Evolutionary conservation across 352 stramenopile genomes (phyloP), one percentile per base, ranked within the genome.

Genomic region (Phytophthora melonis): DNA sequence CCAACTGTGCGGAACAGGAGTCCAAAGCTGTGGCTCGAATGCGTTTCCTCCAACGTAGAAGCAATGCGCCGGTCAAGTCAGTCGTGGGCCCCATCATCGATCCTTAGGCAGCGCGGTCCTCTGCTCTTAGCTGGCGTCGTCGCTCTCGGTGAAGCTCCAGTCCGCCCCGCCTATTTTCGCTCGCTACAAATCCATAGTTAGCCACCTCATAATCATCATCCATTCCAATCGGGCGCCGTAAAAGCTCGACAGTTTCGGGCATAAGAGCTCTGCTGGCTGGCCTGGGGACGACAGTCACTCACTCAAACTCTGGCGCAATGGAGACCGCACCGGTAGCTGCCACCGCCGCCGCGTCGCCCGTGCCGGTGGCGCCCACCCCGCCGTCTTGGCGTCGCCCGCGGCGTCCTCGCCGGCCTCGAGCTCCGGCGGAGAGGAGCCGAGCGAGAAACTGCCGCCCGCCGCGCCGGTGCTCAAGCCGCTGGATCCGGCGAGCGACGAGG

Each of bases 321-420:
- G 41, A 49, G 34, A 41, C 34, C 9, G 34, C 13, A 16, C 7
- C 27, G 27, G 27, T 32, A 32, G 27, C 36, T 13, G 41, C 64
- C 32, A 14, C 32, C 53, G 11, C 14, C 21, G 27, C 27, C 16
- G 47, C 54, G 2, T 58, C 53, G 9, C 2, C 58, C 50, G 10
- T 39, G 18, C 43, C 61, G 7, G 25, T 67, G n/a, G 58, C n/a
- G 5, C 11, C 43, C 8, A 5, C 34, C 8, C 34, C 34, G 5
- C 41, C 19, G 25, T 30, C 16, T 34, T 43, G 49, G 8, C 58
- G 13, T 54, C 47, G 16, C 70, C 70, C 19, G 36, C 23, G 13
- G 55, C 60, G 9, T 84, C 68, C 32, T 82, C 78, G 7, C 66
- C 75, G 9, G 75, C 78, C 39, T 84, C 78, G 27, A 82, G 74